A percentile compares a stretch with the other conserved stretches of the same genome.
Evolutionary conservation across 2,329 filamentous ascomycete species (phyloP).

Genomic region (Aspergillus tanneri): DNA sequence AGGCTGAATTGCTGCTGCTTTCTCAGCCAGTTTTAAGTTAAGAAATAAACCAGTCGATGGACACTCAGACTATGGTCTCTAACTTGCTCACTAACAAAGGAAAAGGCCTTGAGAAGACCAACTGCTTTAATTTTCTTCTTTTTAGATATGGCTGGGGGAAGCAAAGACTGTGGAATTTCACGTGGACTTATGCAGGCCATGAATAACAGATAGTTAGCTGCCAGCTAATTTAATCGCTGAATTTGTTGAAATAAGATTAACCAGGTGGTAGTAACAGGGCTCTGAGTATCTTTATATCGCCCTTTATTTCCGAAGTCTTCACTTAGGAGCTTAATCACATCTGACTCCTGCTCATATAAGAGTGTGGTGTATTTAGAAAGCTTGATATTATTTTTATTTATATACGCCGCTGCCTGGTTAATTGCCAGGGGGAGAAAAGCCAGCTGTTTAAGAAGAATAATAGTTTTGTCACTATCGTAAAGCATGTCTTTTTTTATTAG

Average conservation of each 20-base stretch:
- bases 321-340: slow-evolving; percentile 9
- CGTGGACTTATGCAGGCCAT: slow-evolving; percentile 32
- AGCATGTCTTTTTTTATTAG: slow-evolving; percentile 1
- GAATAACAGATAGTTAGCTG: slow-evolving; percentile 36
- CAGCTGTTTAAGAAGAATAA: slow-evolving; percentile 19
- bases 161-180: slow-evolving; percentile 35
- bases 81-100: slow-evolving; percentile 11
- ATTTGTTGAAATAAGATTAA: slow-evolving; percentile 14
- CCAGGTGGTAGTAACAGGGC: slow-evolving; percentile 10
- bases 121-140: slow-evolving; percentile 29
- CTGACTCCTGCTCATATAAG: slow-evolving; percentile 6
- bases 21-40: slow-evolving; percentile 27
- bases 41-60: slow-evolving; percentile 32
- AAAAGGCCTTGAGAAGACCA: slow-evolving; percentile 22
- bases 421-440: slow-evolving; percentile 27
- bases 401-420: slow-evolving; percentile 25
- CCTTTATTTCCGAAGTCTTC: slow-evolving; percentile 9
- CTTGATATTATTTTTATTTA: slow-evolving; percentile 4
- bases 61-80: slow-evolving; percentile 21
- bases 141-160: slow-evolving; percentile 23
- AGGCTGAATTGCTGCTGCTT: slow-evolving; percentile 1
- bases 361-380: slow-evolving; percentile 5
- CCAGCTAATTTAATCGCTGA: slow-evolving; percentile 28
- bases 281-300: slow-evolving; percentile 7
- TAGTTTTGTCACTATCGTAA: slow-evolving; percentile 3